phyloP scores from a whole-genome alignment of 805 yeast species.

The Kodamaea fukazawae region DNA sequence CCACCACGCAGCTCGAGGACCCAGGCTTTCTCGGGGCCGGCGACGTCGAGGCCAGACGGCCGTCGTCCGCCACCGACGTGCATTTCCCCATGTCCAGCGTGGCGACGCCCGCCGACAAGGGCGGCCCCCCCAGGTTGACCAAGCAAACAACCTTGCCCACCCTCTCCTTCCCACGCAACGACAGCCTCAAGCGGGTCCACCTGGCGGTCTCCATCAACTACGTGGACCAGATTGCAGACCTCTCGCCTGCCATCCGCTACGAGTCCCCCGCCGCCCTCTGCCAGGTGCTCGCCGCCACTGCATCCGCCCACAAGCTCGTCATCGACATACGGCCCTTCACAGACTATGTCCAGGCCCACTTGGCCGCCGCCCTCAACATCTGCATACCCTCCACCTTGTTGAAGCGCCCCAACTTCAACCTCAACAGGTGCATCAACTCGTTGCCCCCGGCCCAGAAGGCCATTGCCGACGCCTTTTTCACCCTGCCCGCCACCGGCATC shows the following conservation, averaged over 20 bases:
- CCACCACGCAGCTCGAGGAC: not conserved
- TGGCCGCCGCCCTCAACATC: slow-evolving; percentile 64
- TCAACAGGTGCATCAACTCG: slow-evolving; percentile 60
- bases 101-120: not conserved
- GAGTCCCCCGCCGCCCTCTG: slow-evolving; percentile 15
- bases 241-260: slow-evolving; percentile 21
- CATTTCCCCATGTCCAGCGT: not conserved
- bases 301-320: slow-evolving; percentile 30
- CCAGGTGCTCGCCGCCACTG: slow-evolving; percentile 13
- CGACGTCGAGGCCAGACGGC: not conserved
- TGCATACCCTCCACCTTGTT: slow-evolving; percentile 88
- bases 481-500: slow-evolving; percentile 9
- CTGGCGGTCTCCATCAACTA: slow-evolving; percentile 20
- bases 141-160: slow-evolving; percentile 23
- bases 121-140: slow-evolving; percentile 12
- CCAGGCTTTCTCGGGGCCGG: not conserved
- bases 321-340: slow-evolving; percentile 82
- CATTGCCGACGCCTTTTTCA: slow-evolving; percentile 37
- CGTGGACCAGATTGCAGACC: slow-evolving; percentile 19
- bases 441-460: slow-evolving; percentile 52
- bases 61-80: slow-evolving; percentile 3
- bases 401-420: slow-evolving; percentile 68
- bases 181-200: slow-evolving; percentile 23
- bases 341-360: slow-evolving; percentile 59
- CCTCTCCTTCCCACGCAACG: slow-evolving; percentile 15